Conservation (phyloP, 164 flowering plant species). For the Stephania japonica region DNA sequence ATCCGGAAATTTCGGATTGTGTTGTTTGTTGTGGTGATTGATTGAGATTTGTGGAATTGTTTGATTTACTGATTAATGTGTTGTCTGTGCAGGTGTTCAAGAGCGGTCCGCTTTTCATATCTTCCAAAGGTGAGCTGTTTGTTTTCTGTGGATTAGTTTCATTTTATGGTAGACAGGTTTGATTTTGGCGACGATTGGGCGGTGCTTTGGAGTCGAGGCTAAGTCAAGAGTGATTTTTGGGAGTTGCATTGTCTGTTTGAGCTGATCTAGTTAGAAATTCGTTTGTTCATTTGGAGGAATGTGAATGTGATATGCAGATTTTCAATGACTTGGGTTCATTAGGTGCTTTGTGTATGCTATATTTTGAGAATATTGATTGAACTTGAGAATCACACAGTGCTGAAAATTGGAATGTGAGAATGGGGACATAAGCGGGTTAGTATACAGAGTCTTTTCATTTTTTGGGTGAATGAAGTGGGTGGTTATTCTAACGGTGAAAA, state of each 20-base stretch:
- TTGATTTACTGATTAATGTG: neutral
- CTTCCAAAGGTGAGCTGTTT: conserved; percentile 71
- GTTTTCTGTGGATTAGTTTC: neutral
- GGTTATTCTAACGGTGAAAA: neutral
- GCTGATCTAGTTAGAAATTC: neutral
- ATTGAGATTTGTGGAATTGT: neutral
- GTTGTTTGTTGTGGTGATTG: neutral
- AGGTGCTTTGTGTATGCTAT: neutral
- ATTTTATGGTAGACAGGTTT: neutral
- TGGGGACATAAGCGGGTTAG: neutral
- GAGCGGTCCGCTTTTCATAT: conserved; percentile 95
- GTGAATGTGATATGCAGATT: neutral
- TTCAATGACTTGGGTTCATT: neutral
- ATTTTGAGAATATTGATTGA: neutral
- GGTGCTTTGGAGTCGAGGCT: neutral
- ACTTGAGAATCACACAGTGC: neutral
- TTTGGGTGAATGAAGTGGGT: neutral
- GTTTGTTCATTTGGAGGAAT: neutral
- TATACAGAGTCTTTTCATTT: neutral
- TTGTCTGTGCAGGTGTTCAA: conserved; percentile 67
- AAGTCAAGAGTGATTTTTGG: neutral
- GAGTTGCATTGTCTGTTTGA: neutral
- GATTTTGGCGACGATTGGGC: neutral
- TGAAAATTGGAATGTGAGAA: neutral
- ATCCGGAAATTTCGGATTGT: neutral